A percentile compares a stretch with the other conserved stretches of the same genome.
Conservation (phyloP, 2,329 filamentous ascomycete species). For the Penicillium psychrosexuale region DNA sequence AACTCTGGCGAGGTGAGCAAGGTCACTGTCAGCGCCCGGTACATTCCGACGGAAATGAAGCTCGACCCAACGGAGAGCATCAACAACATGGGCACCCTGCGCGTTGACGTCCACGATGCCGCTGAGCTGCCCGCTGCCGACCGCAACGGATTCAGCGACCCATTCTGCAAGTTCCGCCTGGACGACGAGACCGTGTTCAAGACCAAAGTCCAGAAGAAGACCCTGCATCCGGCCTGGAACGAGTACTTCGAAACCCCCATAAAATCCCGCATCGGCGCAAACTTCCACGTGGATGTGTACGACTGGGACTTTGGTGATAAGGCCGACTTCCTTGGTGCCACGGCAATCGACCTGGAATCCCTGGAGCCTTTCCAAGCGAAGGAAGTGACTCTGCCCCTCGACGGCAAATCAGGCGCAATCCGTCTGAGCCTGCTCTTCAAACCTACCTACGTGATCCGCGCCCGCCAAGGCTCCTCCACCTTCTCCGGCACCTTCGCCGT, state of each 20-base stretch:
- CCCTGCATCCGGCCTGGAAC: slow-evolving; percentile 90
- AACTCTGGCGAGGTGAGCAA: slow-evolving; percentile 72
- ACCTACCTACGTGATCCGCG: slow-evolving; percentile 82
- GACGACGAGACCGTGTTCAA: slow-evolving; percentile 90
- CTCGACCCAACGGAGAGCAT: slow-evolving; percentile 95
- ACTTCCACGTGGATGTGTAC: slow-evolving; percentile 79
- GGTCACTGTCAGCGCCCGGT: slow-evolving; percentile 89
- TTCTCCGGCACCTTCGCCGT: slow-evolving; percentile 86
- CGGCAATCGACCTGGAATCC: slow-evolving; percentile 70
- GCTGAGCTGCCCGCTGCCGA: slow-evolving; percentile 87
- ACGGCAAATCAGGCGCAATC: slow-evolving; percentile 84
- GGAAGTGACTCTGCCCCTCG: slow-evolving; percentile 70
- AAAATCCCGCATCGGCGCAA: slow-evolving; percentile 76
- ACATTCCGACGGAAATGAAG: slow-evolving; percentile 88
- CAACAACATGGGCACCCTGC: slow-evolving; percentile 95
- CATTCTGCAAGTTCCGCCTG: slow-evolving; percentile 90
- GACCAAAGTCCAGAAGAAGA: slow-evolving; percentile 96
- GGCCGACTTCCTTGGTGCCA: slow-evolving; percentile 80
- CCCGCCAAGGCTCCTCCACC: slow-evolving; percentile 84
- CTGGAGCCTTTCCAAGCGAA: slow-evolving; percentile 82
- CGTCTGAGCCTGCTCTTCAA: slow-evolving; percentile 86
- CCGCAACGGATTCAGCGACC: slow-evolving; percentile 93
- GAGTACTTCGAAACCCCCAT: slow-evolving; percentile 86
- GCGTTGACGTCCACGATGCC: slow-evolving; percentile 88
- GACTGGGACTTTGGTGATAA: slow-evolving; percentile 98